Evolutionary conservation across 371 early-diverging fungal genomes (phyloP).

Genomic region (Mortierella sp.): DNA sequence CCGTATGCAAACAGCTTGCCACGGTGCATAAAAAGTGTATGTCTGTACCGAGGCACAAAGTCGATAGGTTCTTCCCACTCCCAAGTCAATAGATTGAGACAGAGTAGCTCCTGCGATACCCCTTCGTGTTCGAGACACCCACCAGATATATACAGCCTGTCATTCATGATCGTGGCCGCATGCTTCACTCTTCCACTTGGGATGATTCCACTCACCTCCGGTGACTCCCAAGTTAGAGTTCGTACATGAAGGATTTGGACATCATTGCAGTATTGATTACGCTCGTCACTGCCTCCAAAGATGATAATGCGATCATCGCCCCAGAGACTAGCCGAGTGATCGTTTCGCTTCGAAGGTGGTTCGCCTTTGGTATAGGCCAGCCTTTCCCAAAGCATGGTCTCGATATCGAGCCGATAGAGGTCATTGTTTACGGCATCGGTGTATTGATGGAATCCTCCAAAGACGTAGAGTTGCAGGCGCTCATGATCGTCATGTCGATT

Average conservation of each 20-base stretch:
- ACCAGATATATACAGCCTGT: conserved; percentile 77
- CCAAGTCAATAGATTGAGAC: conserved; percentile 72
- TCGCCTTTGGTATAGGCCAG: conserved; percentile 72
- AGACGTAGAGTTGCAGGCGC: conserved; percentile 63
- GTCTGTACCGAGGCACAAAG: conserved; percentile 71
- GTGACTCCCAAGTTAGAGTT: conserved; percentile 75
- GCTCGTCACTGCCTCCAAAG: conserved; percentile 82
- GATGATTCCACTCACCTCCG: conserved; percentile 62
- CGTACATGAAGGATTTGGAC: conserved; percentile 70
- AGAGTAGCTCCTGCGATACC: conserved; percentile 66
- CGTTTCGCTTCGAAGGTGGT: conserved; percentile 74
- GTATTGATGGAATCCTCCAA: conserved; percentile 81
- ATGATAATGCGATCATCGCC: conserved; percentile 71
- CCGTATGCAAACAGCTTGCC: conserved; percentile 75
- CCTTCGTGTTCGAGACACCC: conserved; percentile 59
- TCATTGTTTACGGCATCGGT: conserved; percentile 78
- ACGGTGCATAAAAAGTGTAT: conserved; percentile 69
- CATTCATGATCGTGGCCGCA: conserved; percentile 74
- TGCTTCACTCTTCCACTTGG: conserved; percentile 74
- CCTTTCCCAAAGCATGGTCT: conserved; percentile 66
- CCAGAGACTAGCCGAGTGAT: conserved; percentile 76
- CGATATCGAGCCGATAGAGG: conserved; percentile 64
- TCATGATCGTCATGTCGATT: conserved; percentile 39
- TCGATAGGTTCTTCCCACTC: conserved; percentile 72
- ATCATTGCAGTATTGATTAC: conserved; percentile 70